A percentile compares a stretch with the other conserved stretches of the same genome.
Conservation (phyloP, 129 eudicot genomes). For the Ambrosia trifida region DNA sequence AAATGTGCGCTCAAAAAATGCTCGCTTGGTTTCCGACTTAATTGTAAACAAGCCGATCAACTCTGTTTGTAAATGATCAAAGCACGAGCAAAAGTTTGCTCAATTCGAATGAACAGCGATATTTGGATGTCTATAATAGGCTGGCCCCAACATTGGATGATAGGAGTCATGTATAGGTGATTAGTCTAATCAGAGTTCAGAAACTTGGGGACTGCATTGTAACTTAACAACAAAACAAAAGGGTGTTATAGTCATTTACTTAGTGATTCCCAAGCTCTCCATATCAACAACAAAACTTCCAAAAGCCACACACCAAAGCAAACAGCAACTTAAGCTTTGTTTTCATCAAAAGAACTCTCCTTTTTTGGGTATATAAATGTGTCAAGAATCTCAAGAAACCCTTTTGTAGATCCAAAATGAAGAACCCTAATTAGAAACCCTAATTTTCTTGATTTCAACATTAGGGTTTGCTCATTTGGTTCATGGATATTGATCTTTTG, state of each 20-base stretch:
- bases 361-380: conserved; percentile 28
- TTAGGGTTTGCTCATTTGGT: conserved; percentile 42
- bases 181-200: conserved; percentile 34
- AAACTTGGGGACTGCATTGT: conserved; percentile 23
- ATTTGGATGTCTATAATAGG: conserved; percentile 33
- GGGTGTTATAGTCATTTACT: conserved; percentile 26
- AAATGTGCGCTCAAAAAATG: no score
- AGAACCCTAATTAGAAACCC: conserved; percentile 25
- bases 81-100: no score
- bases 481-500: conserved; percentile 65
- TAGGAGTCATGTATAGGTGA: conserved; percentile 30
- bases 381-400: conserved; percentile 28
- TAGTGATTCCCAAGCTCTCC: conserved; percentile 39
- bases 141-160: conserved; percentile 25
- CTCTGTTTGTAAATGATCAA: no score
- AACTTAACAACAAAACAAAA: conserved; percentile 26
- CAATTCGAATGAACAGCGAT: no score
- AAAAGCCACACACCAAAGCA: conserved; percentile 39
- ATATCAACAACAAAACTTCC: conserved; percentile 33
- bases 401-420: conserved; percentile 31
- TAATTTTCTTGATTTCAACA: conserved; percentile 28
- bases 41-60: no score
- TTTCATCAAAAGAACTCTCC: conserved; percentile 36
- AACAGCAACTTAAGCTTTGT: conserved; percentile 36
- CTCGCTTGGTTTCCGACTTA: no score